Base-by-base conservation (phyloP, 805 yeast genomes). In the Blastobotrys attinorum region DNA sequence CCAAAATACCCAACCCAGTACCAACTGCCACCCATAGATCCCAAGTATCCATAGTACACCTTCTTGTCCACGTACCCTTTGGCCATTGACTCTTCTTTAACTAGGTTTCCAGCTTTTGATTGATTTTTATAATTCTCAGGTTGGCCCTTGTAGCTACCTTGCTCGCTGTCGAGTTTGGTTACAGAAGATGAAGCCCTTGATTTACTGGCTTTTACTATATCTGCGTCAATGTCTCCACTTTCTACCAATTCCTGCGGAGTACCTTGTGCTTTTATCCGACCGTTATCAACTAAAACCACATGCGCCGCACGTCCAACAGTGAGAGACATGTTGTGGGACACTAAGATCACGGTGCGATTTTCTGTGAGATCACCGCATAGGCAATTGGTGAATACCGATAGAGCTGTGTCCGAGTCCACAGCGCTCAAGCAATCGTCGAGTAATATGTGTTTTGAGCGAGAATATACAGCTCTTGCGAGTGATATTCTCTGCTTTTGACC, bases 401-500 rank as follows among this genome's bases (percentile, higher is more conserved):
- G 74, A 13, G 97, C 94, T 31, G 97, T 92, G 62, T 90, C 97
- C 2, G 97, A 83, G 64, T 90, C 98, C 45, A 90, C 97, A 43
- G 98, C 98, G 62, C 94, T 81, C 56, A 90, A 73, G 69, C 97
- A 90, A 64, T 90, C 98, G 66, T 90, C 98, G 37, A 90, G 70
- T 49, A 90, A 64, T 32, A 92, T 72, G 57, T 84, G 87, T 49
- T 80, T 78, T 0, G 97, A 81, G 55, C 77, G 75, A 2, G 96
- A 88, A 61, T 92, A 90, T 52, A 90, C 67, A 1, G 97, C 97
- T 62, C 98, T 79, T 1, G 98, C 98, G 45, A 90, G 71, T 0
- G 97, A 89, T 32, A 90, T 89, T 63, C 97, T 79, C 66, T 92
- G 97, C 61, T 92, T 92, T 66, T 90, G 98, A 46, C 98, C 98